phyloP scores from a whole-genome alignment of 345 rosid species.

The Salix dunnii region DNA sequence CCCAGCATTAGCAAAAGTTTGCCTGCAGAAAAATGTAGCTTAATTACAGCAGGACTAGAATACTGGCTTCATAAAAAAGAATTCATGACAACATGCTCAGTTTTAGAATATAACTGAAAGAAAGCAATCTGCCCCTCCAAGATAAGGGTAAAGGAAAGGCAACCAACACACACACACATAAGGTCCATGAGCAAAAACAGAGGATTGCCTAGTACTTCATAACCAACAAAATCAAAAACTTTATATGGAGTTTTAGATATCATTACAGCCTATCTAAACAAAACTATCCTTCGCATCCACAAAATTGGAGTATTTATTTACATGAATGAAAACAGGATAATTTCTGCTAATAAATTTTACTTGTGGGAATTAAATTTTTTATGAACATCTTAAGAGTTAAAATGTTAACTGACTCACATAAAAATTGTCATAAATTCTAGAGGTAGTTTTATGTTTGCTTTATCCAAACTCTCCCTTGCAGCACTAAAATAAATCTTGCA shows the following conservation, averaged over 20 bases:
- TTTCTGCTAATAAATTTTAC: background rate
- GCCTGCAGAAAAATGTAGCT: constrained; percentile 47
- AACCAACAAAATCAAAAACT: background rate
- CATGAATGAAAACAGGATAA: background rate
- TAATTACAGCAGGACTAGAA: background rate
- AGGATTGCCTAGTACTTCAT: background rate
- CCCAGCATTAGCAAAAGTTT: constrained; percentile 68
- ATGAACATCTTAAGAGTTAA: background rate
- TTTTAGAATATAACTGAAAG: background rate
- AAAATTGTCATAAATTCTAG: background rate
- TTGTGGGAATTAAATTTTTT: background rate
- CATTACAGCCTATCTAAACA: background rate
- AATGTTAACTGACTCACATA: background rate
- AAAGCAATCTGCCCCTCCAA: background rate
- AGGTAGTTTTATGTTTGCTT: background rate
- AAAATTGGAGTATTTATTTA: background rate
- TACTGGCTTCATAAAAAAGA: background rate
- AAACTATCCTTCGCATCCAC: background rate
- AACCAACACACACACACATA: background rate
- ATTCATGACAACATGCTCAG: background rate
- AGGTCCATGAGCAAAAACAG: background rate
- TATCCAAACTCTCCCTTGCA: background rate
- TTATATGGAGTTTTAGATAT: background rate
- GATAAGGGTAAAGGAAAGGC: background rate
- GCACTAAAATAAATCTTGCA: background rate